Conservation (phyloP, 2,329 filamentous ascomycete species). For the Nemania sp. region DNA sequence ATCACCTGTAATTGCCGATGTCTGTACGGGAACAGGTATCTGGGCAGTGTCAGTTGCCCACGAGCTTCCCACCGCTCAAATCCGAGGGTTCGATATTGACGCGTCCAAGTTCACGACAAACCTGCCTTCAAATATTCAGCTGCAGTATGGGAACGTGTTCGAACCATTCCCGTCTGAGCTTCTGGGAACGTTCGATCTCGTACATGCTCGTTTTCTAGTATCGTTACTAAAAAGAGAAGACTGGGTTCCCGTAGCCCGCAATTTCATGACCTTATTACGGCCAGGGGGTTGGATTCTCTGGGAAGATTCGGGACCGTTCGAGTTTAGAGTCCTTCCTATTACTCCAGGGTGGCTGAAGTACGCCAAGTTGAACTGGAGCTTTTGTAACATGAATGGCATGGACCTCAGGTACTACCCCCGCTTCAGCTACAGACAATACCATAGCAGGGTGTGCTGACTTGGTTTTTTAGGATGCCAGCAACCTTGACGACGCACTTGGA, state of each 20-base stretch:
- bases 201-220: constrained; percentile 28
- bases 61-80: constrained; percentile 17
- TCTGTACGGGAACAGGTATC: constrained; percentile 18
- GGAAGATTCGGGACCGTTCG: constrained; percentile 27
- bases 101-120: constrained; percentile 23
- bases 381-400: constrained; percentile 28
- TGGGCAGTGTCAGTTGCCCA: constrained; percentile 23
- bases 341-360: constrained; percentile 26
- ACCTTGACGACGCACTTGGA: constrained; percentile 17
- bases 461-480: constrained; percentile 26
- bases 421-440: background rate
- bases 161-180: constrained; percentile 23
- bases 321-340: constrained; percentile 24
- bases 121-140: constrained; percentile 18
- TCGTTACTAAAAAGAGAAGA: constrained; percentile 16
- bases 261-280: constrained; percentile 24
- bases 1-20: constrained; percentile 19
- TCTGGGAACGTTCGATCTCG: constrained; percentile 21
- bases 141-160: constrained; percentile 25
- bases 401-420: constrained; percentile 23
- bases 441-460: constrained; percentile 8
- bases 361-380: constrained; percentile 24
- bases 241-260: constrained; percentile 25
- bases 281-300: constrained; percentile 29
- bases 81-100: constrained; percentile 31